phyloP scores from a whole-genome alignment of 1,284 basidiomycete genomes.

The Gastroboletus turbinatus region DNA sequence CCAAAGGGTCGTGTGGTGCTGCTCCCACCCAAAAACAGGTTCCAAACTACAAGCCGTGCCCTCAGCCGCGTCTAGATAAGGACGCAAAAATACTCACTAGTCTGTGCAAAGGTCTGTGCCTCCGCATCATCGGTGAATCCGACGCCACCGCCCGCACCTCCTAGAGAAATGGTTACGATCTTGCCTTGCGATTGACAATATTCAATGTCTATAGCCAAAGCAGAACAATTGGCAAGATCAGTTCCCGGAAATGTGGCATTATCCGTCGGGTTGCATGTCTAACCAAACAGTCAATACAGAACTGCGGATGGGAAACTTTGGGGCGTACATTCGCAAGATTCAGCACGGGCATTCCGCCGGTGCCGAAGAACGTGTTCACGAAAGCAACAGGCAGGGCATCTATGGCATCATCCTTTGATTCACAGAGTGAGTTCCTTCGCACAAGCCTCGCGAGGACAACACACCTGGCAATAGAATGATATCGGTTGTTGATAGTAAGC shows the following conservation, averaged over 20 bases:
- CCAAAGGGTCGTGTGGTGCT: constrained; percentile 57
- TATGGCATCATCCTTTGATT: constrained; percentile 29
- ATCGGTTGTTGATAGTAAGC: constrained; percentile 27
- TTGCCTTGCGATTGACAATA: constrained; percentile 65
- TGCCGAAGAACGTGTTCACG: constrained; percentile 54
- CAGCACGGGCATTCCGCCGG: constrained; percentile 56
- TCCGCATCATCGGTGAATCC: constrained; percentile 52
- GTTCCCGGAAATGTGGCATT: constrained; percentile 55
- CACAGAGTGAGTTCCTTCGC: constrained; percentile 44
- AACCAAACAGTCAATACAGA: neutral
- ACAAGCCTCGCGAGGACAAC: neutral
- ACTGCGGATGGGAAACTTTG: neutral
- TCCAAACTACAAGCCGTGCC: constrained; percentile 44
- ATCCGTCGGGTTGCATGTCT: constrained; percentile 45
- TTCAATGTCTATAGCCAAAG: constrained; percentile 56
- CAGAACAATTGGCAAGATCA: constrained; percentile 55
- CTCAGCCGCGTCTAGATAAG: constrained; percentile 4
- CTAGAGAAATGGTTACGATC: constrained; percentile 62
- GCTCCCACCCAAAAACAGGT: constrained; percentile 59
- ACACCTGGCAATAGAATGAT: constrained; percentile 30
- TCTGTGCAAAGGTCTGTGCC: constrained; percentile 53
- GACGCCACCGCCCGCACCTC: constrained; percentile 59
- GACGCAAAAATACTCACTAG: constrained; percentile 23
- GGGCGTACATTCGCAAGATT: constrained; percentile 59
- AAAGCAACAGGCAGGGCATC: constrained; percentile 60